Evolutionary conservation across 2,329 filamentous ascomycete genomes (phyloP).

Genomic region (Phyllosticta capitalensis): DNA sequence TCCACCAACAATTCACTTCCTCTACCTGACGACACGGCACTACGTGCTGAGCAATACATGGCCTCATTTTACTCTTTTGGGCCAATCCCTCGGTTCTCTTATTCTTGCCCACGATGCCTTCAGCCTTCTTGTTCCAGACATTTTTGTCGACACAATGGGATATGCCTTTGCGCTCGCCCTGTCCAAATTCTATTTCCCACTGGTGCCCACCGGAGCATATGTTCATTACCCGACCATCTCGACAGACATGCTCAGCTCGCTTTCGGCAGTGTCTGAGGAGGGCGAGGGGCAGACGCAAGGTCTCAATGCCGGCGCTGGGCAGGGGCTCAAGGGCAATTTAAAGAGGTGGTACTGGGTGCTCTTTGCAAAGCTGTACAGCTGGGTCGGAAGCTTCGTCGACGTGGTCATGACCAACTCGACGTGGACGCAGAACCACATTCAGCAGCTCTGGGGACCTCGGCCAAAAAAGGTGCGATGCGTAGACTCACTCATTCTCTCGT

Average conservation of each 20-base stretch:
- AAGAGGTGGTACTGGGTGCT: constrained; percentile 81
- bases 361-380: constrained; percentile 75
- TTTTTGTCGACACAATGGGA: constrained; percentile 97
- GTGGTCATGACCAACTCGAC: constrained; percentile 96
- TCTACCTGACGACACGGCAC: constrained; percentile 81
- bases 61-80: constrained; percentile 84
- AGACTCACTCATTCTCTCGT: constrained; percentile 10
- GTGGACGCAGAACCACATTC: constrained; percentile 79
- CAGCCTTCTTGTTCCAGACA: constrained; percentile 79
- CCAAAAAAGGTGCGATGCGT: constrained; percentile 1
- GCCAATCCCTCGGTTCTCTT: constrained; percentile 86
- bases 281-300: constrained; percentile 28
- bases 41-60: constrained; percentile 82
- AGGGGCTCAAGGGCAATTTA: constrained; percentile 55
- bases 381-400: constrained; percentile 74
- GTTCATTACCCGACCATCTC: constrained; percentile 98
- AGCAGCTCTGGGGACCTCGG: constrained; percentile 14
- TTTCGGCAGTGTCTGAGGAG: constrained; percentile 46
- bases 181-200: constrained; percentile 69
- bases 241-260: constrained; percentile 87
- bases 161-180: constrained; percentile 86
- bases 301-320: constrained; percentile 74
- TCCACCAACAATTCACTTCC: constrained; percentile 70
- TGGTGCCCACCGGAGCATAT: constrained; percentile 79
- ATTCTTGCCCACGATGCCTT: constrained; percentile 88